Conservation (phyloP, 1,284 basidiomycete species). For the Coniferiporia sulphurascens region DNA sequence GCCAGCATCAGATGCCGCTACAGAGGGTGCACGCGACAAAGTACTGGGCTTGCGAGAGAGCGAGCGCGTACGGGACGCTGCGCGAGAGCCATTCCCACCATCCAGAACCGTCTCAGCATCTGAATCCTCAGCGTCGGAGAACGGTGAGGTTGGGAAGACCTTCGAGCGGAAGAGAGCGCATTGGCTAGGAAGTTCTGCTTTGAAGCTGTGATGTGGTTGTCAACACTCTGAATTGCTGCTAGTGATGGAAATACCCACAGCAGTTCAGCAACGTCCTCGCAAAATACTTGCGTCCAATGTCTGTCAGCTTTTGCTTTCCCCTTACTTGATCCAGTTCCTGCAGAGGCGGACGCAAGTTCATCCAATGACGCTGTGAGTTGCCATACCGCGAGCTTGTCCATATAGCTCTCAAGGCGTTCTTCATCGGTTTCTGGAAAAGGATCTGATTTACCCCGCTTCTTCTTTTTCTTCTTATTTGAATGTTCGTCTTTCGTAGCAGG, state of each 20-base stretch:
- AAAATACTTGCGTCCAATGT: conserved; percentile 72
- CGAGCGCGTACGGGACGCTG: conserved; percentile 6
- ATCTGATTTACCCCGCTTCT: conserved; percentile 33
- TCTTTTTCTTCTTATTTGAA: conserved; percentile 22
- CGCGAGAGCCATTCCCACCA: conserved; percentile 2
- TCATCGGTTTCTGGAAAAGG: conserved; percentile 27
- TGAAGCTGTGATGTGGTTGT: conserved; percentile 44
- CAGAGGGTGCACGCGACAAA: not conserved
- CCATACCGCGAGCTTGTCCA: conserved; percentile 75
- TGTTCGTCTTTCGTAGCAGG: conserved; percentile 18
- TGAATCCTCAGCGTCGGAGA: conserved; percentile 42
- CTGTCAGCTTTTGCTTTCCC: conserved; percentile 33
- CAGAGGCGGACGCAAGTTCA: conserved; percentile 20
- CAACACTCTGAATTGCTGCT: not conserved
- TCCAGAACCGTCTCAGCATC: conserved; percentile 19
- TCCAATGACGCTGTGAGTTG: conserved; percentile 50
- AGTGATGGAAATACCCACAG: conserved; percentile 38
- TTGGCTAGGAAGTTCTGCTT: conserved; percentile 43
- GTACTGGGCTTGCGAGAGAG: conserved; percentile 3
- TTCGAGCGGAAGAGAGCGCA: conserved; percentile 60
- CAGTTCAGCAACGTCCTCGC: conserved; percentile 56
- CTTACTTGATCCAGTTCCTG: conserved; percentile 7
- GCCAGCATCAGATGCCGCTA: not conserved
- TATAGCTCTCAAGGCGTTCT: conserved; percentile 60
- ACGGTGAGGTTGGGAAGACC: conserved; percentile 57